Percentiles rank a stretch among this genome's conserved stretches.
Conservation (phyloP, 352 stramenopile species). For the Globisporangium paddicum region DNA sequence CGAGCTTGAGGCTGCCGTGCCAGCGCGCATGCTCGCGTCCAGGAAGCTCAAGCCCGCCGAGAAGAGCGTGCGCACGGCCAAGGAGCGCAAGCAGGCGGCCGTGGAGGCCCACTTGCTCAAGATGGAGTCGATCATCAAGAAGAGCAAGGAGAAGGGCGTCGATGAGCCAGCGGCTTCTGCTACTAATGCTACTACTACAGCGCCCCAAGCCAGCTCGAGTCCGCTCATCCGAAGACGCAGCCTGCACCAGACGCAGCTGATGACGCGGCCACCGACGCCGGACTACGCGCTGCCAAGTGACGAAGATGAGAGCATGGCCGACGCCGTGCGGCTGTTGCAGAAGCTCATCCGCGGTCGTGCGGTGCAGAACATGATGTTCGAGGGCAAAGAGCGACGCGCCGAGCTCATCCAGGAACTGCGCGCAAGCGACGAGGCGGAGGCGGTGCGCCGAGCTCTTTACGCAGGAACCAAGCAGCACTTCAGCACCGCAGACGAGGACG, state of each 20-base stretch:
- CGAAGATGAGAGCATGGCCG: slow-evolving; percentile 45
- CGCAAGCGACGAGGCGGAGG: slow-evolving; percentile 49
- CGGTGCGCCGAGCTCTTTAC: slow-evolving; percentile 3
- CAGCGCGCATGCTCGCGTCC: slow-evolving; percentile 42
- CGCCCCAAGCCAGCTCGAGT: slow-evolving; percentile 1
- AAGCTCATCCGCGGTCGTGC: slow-evolving; percentile 85
- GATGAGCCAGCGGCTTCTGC: background rate
- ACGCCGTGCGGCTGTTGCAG: slow-evolving; percentile 83
- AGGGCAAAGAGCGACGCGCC: slow-evolving; percentile 81
- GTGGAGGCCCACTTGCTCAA: slow-evolving; percentile 81
- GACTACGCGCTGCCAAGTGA: slow-evolving; percentile 40
- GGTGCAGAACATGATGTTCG: slow-evolving; percentile 94
- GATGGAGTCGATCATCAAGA: slow-evolving; percentile 85
- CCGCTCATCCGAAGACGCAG: slow-evolving; percentile 20
- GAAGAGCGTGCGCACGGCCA: slow-evolving; percentile 57
- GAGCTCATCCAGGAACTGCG: slow-evolving; percentile 89
- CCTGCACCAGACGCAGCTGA: slow-evolving; percentile 38
- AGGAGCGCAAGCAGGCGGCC: slow-evolving; percentile 70
- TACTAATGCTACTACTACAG: background rate
- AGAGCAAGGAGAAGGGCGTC: slow-evolving; percentile 32
- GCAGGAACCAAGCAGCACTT: slow-evolving; percentile 3
- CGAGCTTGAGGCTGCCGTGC: slow-evolving; percentile 62
- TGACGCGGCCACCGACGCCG: slow-evolving; percentile 77
- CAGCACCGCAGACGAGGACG: slow-evolving; percentile 32
- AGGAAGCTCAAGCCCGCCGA: slow-evolving; percentile 43